Base-by-base conservation (phyloP, 148 eudicot species). In the Pharnaceum exiguum region DNA sequence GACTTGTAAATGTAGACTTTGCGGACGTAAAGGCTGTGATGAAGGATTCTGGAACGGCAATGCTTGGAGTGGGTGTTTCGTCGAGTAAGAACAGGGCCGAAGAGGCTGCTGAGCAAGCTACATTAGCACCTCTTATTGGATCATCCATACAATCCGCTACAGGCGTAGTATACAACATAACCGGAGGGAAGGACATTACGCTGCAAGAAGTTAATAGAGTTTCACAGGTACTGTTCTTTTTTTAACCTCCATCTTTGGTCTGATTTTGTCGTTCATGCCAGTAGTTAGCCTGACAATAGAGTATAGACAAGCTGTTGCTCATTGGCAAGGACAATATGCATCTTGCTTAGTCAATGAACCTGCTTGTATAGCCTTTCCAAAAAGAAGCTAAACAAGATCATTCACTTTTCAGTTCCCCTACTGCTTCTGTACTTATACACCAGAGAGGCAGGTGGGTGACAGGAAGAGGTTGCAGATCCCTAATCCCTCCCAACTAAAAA, bases 101-200 rank as follows among this genome's bases (percentile, higher is more conserved):
- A 74, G 99, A 89, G 80, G 99, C 99, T 56, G 99, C 99, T 40
- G 96, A 93, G 63, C 99, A 93, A 75, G 99, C 99, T 52, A 93
- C 99, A 42, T 62, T 89, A 68, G 95, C 99, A 59, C 99, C 99
- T 62, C 75, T 93, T 40, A 93, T 93, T 36, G 99, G 99, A 46
- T 83, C 99, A 55, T 93, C 99, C 4, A 93, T 93, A 65, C 99
- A 93, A 70, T 89, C 99, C 65, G 99, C 99, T 33, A 93, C 99
- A 5, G 99, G 99, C 27, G 95, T 93, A 36, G 98, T 93, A 12
- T 93, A 93, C 76, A 93, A 93, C 48, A 93, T 93, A 45, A 93
- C 99, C 19, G 99, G 99, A 29, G 99, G 96, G 28, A 93, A 86
- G 65, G 99, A 93, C 71, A 82, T 93, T 45, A 93, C 99, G 15